phyloP scores from a whole-genome alignment of 208 protist genomes.

The Acanthamoeba sp. region DNA sequence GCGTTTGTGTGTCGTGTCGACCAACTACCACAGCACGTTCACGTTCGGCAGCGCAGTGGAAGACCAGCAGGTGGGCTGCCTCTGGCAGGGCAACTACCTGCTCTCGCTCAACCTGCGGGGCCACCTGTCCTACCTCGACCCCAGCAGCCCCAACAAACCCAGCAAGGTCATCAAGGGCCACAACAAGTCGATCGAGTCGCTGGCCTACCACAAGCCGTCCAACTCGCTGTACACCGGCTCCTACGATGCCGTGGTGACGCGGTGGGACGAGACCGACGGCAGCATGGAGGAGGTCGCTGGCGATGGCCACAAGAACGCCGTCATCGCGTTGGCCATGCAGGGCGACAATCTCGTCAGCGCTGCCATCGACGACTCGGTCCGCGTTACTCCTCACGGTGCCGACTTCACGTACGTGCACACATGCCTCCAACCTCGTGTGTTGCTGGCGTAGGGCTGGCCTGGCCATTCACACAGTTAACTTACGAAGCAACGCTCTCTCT shows the following conservation, averaged over 20 bases:
- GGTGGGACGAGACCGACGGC: constrained; percentile 85
- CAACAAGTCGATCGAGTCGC: constrained; percentile 86
- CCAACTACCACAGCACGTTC: constrained; percentile 68
- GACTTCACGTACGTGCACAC: constrained; percentile 65
- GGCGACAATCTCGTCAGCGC: constrained; percentile 80
- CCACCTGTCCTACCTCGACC: constrained; percentile 88
- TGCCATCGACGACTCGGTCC: constrained; percentile 85
- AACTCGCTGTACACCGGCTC: constrained; percentile 83
- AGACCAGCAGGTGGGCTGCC: constrained; percentile 90
- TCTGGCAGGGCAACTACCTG: constrained; percentile 88
- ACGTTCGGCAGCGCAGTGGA: constrained; percentile 82
- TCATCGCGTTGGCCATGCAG: constrained; percentile 79
- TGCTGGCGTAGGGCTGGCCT: too few species aligned
- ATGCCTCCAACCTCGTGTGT: too few species aligned
- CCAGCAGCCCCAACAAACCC: background rate
- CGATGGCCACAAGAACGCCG: constrained; percentile 86
- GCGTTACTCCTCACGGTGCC: constrained; percentile 74
- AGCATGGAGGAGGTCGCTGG: constrained; percentile 76
- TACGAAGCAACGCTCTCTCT: too few species aligned
- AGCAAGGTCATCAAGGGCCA: constrained; percentile 82
- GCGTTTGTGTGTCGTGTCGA: too few species aligned
- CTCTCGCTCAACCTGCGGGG: constrained; percentile 89
- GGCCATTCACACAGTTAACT: too few species aligned
- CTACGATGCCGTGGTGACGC: constrained; percentile 82
- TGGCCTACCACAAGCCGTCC: constrained; percentile 80